Evolutionary conservation across 805 yeast genomes (phyloP).

Genomic region (Torulaspora franciscae): DNA sequence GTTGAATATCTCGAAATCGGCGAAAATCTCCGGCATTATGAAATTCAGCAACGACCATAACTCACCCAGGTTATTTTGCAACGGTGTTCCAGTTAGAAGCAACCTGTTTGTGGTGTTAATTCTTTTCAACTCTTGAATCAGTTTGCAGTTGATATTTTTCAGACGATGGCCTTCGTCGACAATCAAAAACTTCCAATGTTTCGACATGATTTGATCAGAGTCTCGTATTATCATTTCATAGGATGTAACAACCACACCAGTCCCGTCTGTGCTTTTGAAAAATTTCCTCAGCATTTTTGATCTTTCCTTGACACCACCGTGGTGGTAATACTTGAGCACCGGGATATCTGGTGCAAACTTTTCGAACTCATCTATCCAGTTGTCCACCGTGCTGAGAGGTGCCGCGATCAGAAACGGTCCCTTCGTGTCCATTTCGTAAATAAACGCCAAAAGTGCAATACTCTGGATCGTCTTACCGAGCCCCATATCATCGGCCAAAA

Average conservation of each 20-base stretch:
- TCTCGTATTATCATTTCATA: conserved; percentile 79
- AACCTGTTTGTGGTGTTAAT: conserved; percentile 65
- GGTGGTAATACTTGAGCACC: conserved; percentile 60
- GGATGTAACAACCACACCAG: conserved; percentile 66
- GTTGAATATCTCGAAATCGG: conserved; percentile 83
- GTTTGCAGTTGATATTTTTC: conserved; percentile 74
- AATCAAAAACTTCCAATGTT: conserved; percentile 74
- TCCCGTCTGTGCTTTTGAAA: conserved; percentile 36
- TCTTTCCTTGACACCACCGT: conserved; percentile 42
- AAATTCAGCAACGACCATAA: conserved; percentile 90
- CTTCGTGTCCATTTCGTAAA: conserved; percentile 68
- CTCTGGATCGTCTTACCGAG: conserved; percentile 91
- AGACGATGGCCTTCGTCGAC: conserved; percentile 96
- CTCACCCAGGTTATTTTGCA: conserved; percentile 86
- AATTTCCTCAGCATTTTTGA: conserved; percentile 36
- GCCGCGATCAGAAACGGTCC: conserved; percentile 80
- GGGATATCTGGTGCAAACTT: conserved; percentile 69
- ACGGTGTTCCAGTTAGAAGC: conserved; percentile 90
- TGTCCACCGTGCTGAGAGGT: conserved; percentile 78
- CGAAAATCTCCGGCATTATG: conserved; percentile 87
- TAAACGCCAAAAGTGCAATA: conserved; percentile 68
- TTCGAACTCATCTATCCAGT: conserved; percentile 73
- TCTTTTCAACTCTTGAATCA: conserved; percentile 66
- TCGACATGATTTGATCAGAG: conserved; percentile 45
- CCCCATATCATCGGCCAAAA: conserved; percentile 97